These are phyloP conservation scores for Russula ochroleuca DNA, from an alignment of 768 basidiomycete genomes.

Conservation along the genomic window DNA sequence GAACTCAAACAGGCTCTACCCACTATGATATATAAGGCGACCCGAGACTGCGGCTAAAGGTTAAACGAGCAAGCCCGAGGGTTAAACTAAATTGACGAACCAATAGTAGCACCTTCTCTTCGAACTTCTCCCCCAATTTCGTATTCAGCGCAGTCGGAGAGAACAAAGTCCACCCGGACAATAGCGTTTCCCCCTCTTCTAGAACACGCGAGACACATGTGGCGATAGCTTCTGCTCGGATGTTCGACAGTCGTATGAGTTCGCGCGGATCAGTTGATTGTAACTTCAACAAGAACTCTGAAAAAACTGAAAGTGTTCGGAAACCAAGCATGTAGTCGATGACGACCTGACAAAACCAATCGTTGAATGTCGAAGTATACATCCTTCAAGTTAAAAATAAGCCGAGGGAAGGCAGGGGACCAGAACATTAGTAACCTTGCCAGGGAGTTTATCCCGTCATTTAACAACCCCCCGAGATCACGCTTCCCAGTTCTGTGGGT, in stretches of 20 bases:
- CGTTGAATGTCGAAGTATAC: conserved; percentile 85
- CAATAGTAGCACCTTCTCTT: conserved; percentile 89
- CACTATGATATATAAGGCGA: conserved; percentile 76
- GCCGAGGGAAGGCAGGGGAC: conserved; percentile 1
- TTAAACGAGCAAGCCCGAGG: conserved; percentile 19
- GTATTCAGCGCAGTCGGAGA: conserved; percentile 73
- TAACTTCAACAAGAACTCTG: conserved; percentile 86
- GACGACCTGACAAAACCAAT: conserved; percentile 96
- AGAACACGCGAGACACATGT: conserved; percentile 62
- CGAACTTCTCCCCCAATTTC: conserved; percentile 73
- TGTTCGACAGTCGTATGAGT: conserved; percentile 80
- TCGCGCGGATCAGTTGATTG: conserved; percentile 91
- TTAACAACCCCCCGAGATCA: conserved; percentile 84
- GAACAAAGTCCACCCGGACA: conserved; percentile 91
- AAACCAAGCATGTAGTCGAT: conserved; percentile 90
- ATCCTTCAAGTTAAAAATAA: conserved; percentile 43
- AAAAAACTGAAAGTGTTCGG: conserved; percentile 82
- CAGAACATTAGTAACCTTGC: conserved; percentile 48
- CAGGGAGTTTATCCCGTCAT: conserved; percentile 94
- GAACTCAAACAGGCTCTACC: not conserved
- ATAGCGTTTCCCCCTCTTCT: conserved; percentile 49
- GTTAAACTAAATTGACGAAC: conserved; percentile 44
- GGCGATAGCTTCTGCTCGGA: conserved; percentile 89
- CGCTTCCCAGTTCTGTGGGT: conserved; percentile 83
- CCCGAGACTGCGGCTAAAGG: conserved; percentile 32